phyloP scores from a whole-genome alignment of 1,284 basidiomycete genomes.

The Apiotrichum brassicae region DNA sequence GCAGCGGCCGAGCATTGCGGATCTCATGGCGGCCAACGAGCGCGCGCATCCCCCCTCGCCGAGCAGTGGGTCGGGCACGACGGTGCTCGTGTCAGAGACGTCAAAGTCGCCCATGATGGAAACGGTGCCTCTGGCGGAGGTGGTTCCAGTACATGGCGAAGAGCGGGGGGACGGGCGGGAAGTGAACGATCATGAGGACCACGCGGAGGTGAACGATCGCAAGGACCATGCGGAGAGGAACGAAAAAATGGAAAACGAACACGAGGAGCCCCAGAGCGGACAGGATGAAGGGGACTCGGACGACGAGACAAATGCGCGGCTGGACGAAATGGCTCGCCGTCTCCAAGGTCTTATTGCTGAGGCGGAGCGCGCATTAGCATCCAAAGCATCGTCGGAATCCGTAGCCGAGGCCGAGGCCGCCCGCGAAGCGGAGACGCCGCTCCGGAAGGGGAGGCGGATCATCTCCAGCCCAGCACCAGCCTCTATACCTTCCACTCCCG shows the following conservation, averaged over 20 bases:
- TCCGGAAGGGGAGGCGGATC: no score
- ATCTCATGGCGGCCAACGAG: constrained; percentile 1
- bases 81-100: neutral
- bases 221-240: no score
- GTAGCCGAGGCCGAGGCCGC: no score
- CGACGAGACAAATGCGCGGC: constrained; percentile 5
- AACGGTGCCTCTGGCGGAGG: neutral
- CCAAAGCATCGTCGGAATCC: neutral
- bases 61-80: neutral
- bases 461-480: no score
- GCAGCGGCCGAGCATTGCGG: constrained; percentile 11
- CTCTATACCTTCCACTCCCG: no score
- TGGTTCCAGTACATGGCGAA: neutral
- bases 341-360: constrained; percentile 11
- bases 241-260: no score
- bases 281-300: no score
- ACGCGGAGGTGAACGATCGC: no score
- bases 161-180: neutral
- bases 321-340: constrained; percentile 13
- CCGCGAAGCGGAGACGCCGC: no score
- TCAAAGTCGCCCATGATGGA: neutral
- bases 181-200: no score
- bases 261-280: no score
- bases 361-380: constrained; percentile 9
- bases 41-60: neutral